These are phyloP conservation scores for Stephanocyclus meneghinianus DNA, from an alignment of 352 stramenopile genomes.

Conservation along the genomic window DNA sequence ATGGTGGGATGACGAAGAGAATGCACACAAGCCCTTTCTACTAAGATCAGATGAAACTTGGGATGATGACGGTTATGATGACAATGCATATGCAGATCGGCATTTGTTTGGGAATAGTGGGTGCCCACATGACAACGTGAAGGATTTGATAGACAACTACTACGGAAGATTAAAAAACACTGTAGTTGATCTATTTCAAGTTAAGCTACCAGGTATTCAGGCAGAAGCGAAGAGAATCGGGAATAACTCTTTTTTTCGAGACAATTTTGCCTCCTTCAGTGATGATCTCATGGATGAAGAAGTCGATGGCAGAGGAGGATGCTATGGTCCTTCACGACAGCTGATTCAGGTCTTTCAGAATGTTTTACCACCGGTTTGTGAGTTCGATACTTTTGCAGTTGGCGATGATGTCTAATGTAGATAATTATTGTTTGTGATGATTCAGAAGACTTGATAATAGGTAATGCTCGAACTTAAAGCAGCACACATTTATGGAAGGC, in stretches of 20 bases:
- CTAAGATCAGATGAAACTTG: slow-evolving; percentile 25
- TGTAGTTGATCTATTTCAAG: slow-evolving; percentile 8
- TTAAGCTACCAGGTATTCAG: not conserved
- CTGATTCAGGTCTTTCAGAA: slow-evolving; percentile 6
- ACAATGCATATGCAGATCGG: not conserved
- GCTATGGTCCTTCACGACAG: slow-evolving; percentile 3
- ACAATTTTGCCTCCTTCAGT: slow-evolving; percentile 14
- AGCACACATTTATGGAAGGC: too few relatives aligned
- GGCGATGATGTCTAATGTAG: not conserved
- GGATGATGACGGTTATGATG: slow-evolving; percentile 12
- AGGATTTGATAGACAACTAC: slow-evolving; percentile 19
- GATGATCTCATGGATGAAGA: slow-evolving; percentile 14
- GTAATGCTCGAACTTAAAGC: not conserved
- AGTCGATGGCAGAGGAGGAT: slow-evolving; percentile 4
- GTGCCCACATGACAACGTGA: slow-evolving; percentile 13
- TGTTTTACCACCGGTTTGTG: slow-evolving; percentile 14
- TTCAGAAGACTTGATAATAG: not conserved
- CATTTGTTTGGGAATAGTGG: slow-evolving; percentile 10
- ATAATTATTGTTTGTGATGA: not conserved
- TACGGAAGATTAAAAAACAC: slow-evolving; percentile 10
- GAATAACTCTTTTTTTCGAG: not conserved
- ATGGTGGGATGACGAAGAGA: slow-evolving; percentile 42
- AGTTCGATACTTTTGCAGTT: slow-evolving; percentile 10
- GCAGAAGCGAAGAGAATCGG: not conserved
- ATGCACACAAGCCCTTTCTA: slow-evolving; percentile 30